Evolutionary conservation across 179 eudicot genomes (phyloP).

Genomic region (Vitellaria paradoxa): DNA sequence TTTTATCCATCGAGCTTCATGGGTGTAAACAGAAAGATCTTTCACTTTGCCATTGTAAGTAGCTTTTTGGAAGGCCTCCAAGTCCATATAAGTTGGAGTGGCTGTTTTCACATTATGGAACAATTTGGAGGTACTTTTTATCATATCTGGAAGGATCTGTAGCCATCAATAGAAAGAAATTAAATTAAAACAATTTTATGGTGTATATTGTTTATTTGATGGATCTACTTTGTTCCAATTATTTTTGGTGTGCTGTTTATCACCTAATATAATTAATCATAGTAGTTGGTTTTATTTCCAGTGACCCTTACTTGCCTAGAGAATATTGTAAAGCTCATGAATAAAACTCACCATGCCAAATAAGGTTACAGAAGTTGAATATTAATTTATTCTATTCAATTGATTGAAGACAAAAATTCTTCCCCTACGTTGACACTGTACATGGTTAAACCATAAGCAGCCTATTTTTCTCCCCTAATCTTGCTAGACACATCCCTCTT

Average conservation of each 20-base stretch:
- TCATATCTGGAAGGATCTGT: conserved; percentile 76
- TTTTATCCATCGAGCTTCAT: conserved; percentile 84
- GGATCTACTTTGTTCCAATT: no score
- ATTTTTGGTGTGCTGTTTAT: no score
- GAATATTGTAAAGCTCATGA: background rate
- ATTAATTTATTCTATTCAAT: no score
- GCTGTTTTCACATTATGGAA: conserved; percentile 71
- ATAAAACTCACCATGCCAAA: background rate
- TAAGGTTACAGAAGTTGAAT: background rate
- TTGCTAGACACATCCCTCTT: background rate
- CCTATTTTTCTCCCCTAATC: no score
- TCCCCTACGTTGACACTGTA: no score
- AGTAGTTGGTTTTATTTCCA: background rate
- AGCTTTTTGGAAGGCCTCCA: conserved; percentile 61
- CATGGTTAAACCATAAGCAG: no score
- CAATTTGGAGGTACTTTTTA: conserved; percentile 55
- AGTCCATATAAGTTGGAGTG: conserved; percentile 47
- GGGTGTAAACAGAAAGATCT: conserved; percentile 65
- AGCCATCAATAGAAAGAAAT: conserved; percentile 8
- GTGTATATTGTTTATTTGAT: no score
- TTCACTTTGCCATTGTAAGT: conserved; percentile 46
- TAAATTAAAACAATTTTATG: background rate
- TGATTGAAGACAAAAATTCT: no score
- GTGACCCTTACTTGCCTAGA: background rate
- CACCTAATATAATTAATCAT: no score